A percentile compares a stretch with the other conserved stretches of the same genome.
Evolutionary conservation across 2,329 filamentous ascomycete genomes (phyloP).

Genomic region (Grosmannia penicillata): DNA sequence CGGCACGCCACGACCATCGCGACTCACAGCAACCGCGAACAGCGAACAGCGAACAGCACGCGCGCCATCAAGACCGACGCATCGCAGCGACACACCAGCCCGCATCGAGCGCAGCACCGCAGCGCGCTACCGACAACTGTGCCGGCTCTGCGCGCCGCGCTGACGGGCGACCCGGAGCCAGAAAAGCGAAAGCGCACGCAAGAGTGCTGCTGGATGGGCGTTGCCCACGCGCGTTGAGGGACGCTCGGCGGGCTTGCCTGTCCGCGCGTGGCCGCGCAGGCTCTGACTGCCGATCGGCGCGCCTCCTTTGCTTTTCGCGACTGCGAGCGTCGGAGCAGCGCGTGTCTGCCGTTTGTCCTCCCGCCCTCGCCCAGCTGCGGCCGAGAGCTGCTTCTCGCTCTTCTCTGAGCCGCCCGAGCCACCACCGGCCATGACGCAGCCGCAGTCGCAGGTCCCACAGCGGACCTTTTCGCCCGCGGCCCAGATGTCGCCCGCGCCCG

Average conservation of each 20-base stretch:
- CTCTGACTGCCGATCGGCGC: neutral
- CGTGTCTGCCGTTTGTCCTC: no score
- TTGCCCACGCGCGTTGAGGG: slow-evolving; percentile 9
- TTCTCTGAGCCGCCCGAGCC: no score
- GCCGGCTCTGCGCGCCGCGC: neutral
- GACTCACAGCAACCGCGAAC: no score
- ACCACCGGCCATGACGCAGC: slow-evolving; percentile 42
- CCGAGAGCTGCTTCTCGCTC: neutral
- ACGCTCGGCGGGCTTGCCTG: slow-evolving; percentile 34
- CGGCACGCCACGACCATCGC: no score
- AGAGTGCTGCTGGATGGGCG: slow-evolving; percentile 6
- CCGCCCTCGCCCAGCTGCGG: neutral
- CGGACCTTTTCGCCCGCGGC: slow-evolving; percentile 9
- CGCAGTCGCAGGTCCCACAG: slow-evolving; percentile 30
- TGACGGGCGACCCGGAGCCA: no score
- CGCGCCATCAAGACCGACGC: neutral
- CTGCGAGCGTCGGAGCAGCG: no score
- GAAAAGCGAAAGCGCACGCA: no score
- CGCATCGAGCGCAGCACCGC: neutral
- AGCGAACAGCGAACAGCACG: neutral
- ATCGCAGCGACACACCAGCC: neutral
- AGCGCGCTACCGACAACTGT: neutral
- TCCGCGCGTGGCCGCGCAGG: slow-evolving; percentile 18
- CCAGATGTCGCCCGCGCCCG: slow-evolving; percentile 13
- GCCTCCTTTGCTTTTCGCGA: neutral